Evolutionary conservation across 768 basidiomycete species (phyloP), one percentile per base, ranked within the genome.

Genomic region (Polyporus arcularius): DNA sequence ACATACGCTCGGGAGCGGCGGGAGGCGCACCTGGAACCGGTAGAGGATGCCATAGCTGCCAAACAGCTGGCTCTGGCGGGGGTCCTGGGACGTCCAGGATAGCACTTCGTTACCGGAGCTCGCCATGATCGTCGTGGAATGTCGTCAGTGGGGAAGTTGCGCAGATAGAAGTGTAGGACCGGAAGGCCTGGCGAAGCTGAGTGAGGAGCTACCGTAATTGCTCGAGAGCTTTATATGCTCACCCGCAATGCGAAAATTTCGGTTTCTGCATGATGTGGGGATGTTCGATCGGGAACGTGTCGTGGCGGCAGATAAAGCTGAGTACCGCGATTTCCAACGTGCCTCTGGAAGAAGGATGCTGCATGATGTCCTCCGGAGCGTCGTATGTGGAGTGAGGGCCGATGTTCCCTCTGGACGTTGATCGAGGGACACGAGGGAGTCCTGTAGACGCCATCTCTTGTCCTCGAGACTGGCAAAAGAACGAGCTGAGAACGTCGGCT

Each of bases 21-120:
- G 57, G 58, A 32, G 38, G 70, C 79, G 65, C 70, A 90, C 90
- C 75, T 87, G 83, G 75, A 92, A 92, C 70, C 89, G 88, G 75
- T 92, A 93, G 64, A 89, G 78, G 55, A 90, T 81, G 60, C 90
- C 90, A 84, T 86, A 90, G 35, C 85, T 82, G 69, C 89, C 91
- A 78, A 92, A 94, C 60, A 94, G 81, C 53, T 84, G 79, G 69
- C 92, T 94, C 73, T 92, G 87, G 51, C 90, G 87, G 67, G 90
- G 88, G 74, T 94, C 91, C 67, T 88, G 86, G 75, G 88, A 91
- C 48, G 92, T 93, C 92, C 92, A 94, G 55, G 87, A 90, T 72
- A 92, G 83, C 51, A 91, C 79, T 61, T 92, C 90, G 74, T 72
- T 68, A 42, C 65, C 61, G 51, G 63, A 57, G 67, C 80, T 75